These are phyloP conservation scores for Periconia sp. DNA, from an alignment of 2,329 filamentous ascomycete genomes.

Conservation along the genomic window DNA sequence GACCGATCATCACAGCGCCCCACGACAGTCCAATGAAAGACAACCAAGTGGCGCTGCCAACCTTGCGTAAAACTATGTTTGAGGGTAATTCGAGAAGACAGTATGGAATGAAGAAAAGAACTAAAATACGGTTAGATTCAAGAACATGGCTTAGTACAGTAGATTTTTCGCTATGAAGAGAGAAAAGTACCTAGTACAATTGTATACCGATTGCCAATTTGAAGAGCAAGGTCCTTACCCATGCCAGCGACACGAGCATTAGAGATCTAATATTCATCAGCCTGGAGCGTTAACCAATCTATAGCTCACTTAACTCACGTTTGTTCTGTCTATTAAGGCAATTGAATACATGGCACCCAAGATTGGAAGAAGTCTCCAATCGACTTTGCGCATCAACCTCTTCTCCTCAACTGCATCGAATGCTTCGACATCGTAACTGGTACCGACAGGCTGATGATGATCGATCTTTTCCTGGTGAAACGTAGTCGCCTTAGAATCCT, in stretches of 20 bases:
- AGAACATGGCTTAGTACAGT: no score
- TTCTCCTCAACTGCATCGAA: slow-evolving; percentile 20
- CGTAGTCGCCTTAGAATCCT: slow-evolving; percentile 12
- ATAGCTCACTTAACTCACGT: slow-evolving; percentile 8
- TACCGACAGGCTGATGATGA: not conserved
- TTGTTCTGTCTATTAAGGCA: slow-evolving; percentile 17
- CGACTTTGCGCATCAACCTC: slow-evolving; percentile 19
- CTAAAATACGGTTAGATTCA: no score
- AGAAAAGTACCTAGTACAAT: no score
- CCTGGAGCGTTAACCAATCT: not conserved
- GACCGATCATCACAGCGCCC: slow-evolving; percentile 30
- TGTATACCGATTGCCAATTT: slow-evolving; percentile 25
- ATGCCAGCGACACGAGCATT: slow-evolving; percentile 33
- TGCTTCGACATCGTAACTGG: slow-evolving; percentile 7
- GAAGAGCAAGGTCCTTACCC: slow-evolving; percentile 22
- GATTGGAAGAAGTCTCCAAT: slow-evolving; percentile 15
- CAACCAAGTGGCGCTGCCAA: slow-evolving; percentile 32
- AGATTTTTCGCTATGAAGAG: no score
- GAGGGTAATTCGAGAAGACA: slow-evolving; percentile 3
- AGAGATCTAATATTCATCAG: slow-evolving; percentile 13
- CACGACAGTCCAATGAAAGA: slow-evolving; percentile 25
- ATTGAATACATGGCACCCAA: slow-evolving; percentile 15
- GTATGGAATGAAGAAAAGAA: slow-evolving; percentile 32
- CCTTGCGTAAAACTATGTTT: slow-evolving; percentile 25
- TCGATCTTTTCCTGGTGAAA: slow-evolving; percentile 12